phyloP scores from a whole-genome alignment of 305 asterid species.

The Caryopteris hybrid region DNA sequence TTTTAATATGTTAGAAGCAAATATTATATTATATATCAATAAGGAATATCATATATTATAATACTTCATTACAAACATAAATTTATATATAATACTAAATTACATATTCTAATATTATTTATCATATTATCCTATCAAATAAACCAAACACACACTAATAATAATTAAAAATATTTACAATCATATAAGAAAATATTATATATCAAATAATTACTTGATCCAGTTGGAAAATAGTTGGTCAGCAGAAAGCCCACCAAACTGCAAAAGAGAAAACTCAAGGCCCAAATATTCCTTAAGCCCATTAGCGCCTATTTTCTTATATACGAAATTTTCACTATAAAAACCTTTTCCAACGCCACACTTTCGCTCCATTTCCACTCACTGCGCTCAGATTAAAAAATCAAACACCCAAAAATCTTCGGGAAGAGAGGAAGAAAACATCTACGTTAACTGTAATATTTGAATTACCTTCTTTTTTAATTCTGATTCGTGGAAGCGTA shows the following conservation, averaged over 20 bases:
- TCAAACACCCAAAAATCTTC: not conserved
- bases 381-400: not conserved
- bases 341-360: not conserved
- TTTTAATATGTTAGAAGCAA: too few species aligned
- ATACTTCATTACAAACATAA: too few species aligned
- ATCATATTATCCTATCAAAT: too few species aligned
- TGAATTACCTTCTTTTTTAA: not conserved
- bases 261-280: not conserved
- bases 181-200: too few species aligned
- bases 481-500: not conserved
- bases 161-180: too few species aligned
- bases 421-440: not conserved
- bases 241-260: not conserved
- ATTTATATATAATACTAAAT: too few species aligned
- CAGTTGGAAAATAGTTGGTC: not conserved
- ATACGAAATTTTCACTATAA: not conserved
- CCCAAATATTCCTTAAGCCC: constrained; percentile 10
- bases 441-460: not conserved
- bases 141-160: too few species aligned
- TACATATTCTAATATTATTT: too few species aligned
- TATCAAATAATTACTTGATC: not conserved
- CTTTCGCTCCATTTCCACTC: constrained; percentile 19
- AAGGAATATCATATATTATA: too few species aligned
- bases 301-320: not conserved
- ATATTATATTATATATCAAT: too few species aligned